Conservation (phyloP, 306 rosid species). For the Neltuma alba region DNA sequence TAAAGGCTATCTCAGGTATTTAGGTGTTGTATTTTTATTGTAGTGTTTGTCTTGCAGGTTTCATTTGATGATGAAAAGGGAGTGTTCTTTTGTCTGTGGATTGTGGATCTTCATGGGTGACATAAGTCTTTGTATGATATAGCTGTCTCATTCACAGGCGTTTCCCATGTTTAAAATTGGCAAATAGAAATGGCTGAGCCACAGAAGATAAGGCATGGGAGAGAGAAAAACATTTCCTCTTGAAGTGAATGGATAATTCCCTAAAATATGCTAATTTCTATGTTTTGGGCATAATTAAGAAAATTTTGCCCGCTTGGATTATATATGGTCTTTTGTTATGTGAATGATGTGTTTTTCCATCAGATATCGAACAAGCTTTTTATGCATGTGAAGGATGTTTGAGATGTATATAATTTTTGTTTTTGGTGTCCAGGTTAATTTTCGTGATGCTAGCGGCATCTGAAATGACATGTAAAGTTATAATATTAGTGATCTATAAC, state of each 20-base stretch:
- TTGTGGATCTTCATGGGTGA: background rate
- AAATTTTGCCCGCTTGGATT: background rate
- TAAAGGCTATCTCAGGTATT: slow-evolving; percentile 67
- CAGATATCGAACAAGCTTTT: background rate
- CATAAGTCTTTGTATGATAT: slow-evolving; percentile 10
- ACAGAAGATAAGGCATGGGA: background rate
- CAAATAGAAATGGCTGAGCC: background rate
- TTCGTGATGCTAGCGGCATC: background rate
- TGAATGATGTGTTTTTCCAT: background rate
- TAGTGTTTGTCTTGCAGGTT: slow-evolving; percentile 11
- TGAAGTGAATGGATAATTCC: slow-evolving; percentile 2
- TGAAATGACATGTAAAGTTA: background rate
- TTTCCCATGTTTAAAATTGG: background rate
- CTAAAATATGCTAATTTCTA: background rate
- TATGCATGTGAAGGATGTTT: background rate
- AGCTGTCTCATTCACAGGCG: background rate
- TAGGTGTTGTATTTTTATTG: background rate
- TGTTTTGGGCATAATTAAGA: background rate
- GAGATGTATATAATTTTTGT: background rate
- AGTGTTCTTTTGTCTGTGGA: background rate
- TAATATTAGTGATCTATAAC: background rate
- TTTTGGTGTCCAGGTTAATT: background rate
- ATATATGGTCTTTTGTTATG: background rate
- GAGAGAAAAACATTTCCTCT: background rate
- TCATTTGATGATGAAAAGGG: slow-evolving; percentile 17